Conservation (phyloP, 1,284 basidiomycete genomes). For the Apiotrichum gracile region DNA sequence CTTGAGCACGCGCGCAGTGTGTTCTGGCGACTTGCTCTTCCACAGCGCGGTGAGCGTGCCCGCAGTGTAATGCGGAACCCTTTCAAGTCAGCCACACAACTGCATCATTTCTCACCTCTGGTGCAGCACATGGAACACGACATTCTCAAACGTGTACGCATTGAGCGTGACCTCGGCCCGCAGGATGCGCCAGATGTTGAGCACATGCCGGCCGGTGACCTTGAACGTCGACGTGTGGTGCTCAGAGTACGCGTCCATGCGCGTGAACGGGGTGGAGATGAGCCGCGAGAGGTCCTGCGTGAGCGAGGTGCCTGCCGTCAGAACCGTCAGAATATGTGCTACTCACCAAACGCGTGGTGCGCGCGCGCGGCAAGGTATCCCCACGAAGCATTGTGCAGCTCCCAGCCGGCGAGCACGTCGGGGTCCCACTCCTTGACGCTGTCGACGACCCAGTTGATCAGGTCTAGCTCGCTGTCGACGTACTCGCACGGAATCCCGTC, state of each 20-base stretch:
- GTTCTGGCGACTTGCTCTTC: constrained; percentile 55
- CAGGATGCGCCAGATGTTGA: constrained; percentile 91
- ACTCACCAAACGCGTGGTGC: constrained; percentile 55
- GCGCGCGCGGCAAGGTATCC: constrained; percentile 77
- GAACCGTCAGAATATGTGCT: neutral
- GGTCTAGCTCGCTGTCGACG: constrained; percentile 69
- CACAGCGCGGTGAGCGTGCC: constrained; percentile 69
- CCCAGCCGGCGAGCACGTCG: constrained; percentile 88
- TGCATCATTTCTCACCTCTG: constrained; percentile 56
- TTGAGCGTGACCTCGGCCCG: constrained; percentile 73
- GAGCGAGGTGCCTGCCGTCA: constrained; percentile 48
- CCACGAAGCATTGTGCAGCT: constrained; percentile 83
- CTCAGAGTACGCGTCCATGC: constrained; percentile 65
- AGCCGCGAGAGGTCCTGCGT: constrained; percentile 65
- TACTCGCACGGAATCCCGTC: constrained; percentile 53
- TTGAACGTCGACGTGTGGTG: constrained; percentile 76
- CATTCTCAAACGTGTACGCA: constrained; percentile 85
- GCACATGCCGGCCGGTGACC: constrained; percentile 78
- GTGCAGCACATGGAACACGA: constrained; percentile 70
- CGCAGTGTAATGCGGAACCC: constrained; percentile 69
- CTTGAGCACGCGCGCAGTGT: constrained; percentile 55
- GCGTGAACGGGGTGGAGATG: constrained; percentile 48
- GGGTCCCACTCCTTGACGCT: constrained; percentile 74
- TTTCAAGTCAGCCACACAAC: neutral
- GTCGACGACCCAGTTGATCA: constrained; percentile 75